These are phyloP conservation scores for Suillus tomentosus DNA, from an alignment of 768 basidiomycete species.

Conservation along the genomic window DNA sequence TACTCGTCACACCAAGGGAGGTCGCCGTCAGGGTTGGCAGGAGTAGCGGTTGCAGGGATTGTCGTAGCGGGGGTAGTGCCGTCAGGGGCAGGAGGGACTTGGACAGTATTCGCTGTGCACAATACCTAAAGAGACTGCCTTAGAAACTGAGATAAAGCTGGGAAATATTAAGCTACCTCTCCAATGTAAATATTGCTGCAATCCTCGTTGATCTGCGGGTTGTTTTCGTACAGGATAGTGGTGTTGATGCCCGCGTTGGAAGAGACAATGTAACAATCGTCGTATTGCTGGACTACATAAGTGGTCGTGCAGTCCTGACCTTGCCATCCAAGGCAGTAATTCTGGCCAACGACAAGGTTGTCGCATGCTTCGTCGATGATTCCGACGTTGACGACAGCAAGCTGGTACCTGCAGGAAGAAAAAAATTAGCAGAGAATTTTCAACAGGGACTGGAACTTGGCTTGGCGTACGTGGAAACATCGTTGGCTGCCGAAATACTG, in stretches of 20 bases:
- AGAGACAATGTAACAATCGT: slow-evolving; percentile 60
- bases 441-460: slow-evolving; percentile 23
- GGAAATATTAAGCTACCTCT: slow-evolving; percentile 51
- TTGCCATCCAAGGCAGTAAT: slow-evolving; percentile 61
- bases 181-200: slow-evolving; percentile 75
- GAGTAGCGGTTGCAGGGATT: slow-evolving; percentile 36
- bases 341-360: slow-evolving; percentile 54
- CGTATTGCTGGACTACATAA: slow-evolving; percentile 55
- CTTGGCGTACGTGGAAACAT: slow-evolving; percentile 56
- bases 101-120: slow-evolving; percentile 45
- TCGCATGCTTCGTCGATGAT: slow-evolving; percentile 54
- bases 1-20: slow-evolving; percentile 55
- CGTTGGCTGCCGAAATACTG: slow-evolving; percentile 62
- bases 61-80: slow-evolving; percentile 29
- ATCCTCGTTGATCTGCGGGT: slow-evolving; percentile 63
- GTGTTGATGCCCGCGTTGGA: slow-evolving; percentile 43
- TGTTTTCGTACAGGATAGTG: slow-evolving; percentile 63
- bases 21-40: slow-evolving; percentile 37
- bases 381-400: slow-evolving; percentile 59
- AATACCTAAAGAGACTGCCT: slow-evolving; percentile 44
- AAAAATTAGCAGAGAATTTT: neutral
- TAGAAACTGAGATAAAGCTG: neutral
- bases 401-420: slow-evolving; percentile 60
- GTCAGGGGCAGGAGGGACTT: slow-evolving; percentile 45
- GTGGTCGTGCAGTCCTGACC: slow-evolving; percentile 65